Evolutionary conservation across 2,329 filamentous ascomycete genomes (phyloP).

Genomic region (Aureobasidium lini): DNA sequence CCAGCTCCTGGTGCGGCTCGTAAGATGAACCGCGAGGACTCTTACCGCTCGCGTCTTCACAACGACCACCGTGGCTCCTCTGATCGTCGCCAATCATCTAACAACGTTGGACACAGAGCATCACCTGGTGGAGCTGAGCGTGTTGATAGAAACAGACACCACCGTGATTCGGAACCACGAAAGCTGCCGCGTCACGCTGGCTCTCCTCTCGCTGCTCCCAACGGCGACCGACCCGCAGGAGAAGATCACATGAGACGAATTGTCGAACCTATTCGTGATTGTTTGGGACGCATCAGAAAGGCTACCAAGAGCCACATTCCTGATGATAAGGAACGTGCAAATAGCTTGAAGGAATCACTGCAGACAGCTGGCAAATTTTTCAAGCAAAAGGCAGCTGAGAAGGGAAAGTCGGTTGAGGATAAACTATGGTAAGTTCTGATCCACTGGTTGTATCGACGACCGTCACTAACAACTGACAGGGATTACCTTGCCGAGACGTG

Average conservation of each 20-base stretch:
- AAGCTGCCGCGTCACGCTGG: slow-evolving; percentile 33
- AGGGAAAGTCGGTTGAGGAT: slow-evolving; percentile 21
- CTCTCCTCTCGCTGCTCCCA: slow-evolving; percentile 23
- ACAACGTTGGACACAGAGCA: slow-evolving; percentile 27
- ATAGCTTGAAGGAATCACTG: slow-evolving; percentile 54
- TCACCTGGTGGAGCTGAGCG: slow-evolving; percentile 38
- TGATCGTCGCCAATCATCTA: slow-evolving; percentile 21
- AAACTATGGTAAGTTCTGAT: slow-evolving; percentile 24
- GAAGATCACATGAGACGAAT: slow-evolving; percentile 47
- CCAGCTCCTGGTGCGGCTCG: slow-evolving; percentile 49
- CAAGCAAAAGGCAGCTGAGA: slow-evolving; percentile 35
- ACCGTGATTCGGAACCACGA: slow-evolving; percentile 46
- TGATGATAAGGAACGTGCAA: slow-evolving; percentile 54
- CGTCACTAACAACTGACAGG: slow-evolving; percentile 14
- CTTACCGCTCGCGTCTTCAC: slow-evolving; percentile 28
- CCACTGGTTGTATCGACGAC: not conserved
- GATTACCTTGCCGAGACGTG: slow-evolving; percentile 28
- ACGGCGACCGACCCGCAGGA: slow-evolving; percentile 34
- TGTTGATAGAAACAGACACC: slow-evolving; percentile 45
- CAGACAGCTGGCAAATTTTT: slow-evolving; percentile 58
- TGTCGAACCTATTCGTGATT: slow-evolving; percentile 53
- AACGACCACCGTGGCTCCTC: slow-evolving; percentile 28
- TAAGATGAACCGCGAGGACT: slow-evolving; percentile 31
- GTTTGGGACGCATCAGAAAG: slow-evolving; percentile 51
- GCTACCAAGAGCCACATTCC: slow-evolving; percentile 57